Evolutionary conservation across 2,329 filamentous ascomycete species (phyloP).

Genomic region (Sarocladiaceae sp.): DNA sequence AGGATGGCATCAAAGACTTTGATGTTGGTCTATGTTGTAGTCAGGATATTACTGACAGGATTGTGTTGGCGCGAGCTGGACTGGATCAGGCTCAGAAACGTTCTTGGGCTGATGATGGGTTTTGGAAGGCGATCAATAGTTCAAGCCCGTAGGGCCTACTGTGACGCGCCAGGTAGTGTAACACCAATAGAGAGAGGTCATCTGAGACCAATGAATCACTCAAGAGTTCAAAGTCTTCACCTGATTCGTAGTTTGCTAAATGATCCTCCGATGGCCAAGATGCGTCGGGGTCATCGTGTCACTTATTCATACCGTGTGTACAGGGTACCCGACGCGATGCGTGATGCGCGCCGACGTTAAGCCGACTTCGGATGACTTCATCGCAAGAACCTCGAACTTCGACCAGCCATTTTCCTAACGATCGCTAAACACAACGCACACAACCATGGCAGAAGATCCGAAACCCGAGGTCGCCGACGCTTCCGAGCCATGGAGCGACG

Average conservation of each 20-base stretch:
- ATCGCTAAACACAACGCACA: too few species aligned
- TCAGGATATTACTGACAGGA: conserved; percentile 46
- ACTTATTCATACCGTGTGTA: too few species aligned
- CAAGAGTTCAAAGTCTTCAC: too few species aligned
- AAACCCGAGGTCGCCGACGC: conserved; percentile 8
- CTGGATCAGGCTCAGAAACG: conserved; percentile 20
- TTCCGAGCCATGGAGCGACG: conserved; percentile 49
- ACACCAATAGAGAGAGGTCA: too few species aligned
- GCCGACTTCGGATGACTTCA: conserved; percentile 11
- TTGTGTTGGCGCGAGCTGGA: conserved; percentile 41
- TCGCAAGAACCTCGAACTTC: neutral
- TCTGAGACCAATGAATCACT: too few species aligned
- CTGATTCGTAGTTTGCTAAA: too few species aligned
- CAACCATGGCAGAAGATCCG: neutral
- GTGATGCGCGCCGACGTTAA: conserved; percentile 7
- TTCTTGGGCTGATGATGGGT: conserved; percentile 20
- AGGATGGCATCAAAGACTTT: conserved; percentile 63
- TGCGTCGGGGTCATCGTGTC: too few species aligned
- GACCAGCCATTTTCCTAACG: too few species aligned
- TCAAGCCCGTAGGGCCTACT: too few species aligned
- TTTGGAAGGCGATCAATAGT: conserved; percentile 17
- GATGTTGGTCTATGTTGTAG: conserved; percentile 77
- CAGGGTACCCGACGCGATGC: neutral
- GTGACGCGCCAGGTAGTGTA: too few species aligned
- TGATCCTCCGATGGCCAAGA: too few species aligned